These are phyloP conservation scores for Lunasporangiospora selenospora DNA, from an alignment of 192 early-diverging fungal genomes.

Conservation along the genomic window DNA sequence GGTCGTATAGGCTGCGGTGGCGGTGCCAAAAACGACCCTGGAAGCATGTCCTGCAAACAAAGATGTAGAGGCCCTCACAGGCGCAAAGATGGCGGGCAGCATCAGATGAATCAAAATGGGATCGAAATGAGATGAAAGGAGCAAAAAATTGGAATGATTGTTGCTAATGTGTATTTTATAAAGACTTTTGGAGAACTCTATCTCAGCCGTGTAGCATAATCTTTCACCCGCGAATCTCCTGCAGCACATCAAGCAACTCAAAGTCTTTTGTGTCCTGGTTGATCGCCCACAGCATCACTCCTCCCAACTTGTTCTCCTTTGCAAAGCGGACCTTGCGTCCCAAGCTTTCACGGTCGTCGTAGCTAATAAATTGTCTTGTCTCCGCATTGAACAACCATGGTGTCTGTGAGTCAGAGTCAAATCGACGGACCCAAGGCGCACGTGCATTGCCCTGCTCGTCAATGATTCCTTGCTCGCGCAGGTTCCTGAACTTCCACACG, in stretches of 20 bases:
- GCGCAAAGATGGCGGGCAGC: no score
- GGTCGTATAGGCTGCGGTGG: no score
- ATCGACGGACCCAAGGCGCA: slow-evolving; percentile 68
- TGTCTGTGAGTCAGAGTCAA: slow-evolving; percentile 65
- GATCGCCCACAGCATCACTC: slow-evolving; percentile 74
- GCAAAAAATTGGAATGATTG: not conserved
- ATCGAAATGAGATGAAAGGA: not conserved
- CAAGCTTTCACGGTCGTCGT: slow-evolving; percentile 70
- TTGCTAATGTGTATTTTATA: no score
- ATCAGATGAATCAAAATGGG: no score
- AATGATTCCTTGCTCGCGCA: slow-evolving; percentile 64
- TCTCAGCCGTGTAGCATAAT: no score
- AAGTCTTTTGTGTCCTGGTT: slow-evolving; percentile 64
- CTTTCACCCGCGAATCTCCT: slow-evolving; percentile 17
- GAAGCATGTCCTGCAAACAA: no score
- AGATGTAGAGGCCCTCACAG: no score
- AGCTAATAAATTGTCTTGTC: slow-evolving; percentile 69
- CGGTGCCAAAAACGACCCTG: no score
- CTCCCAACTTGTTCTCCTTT: slow-evolving; percentile 58
- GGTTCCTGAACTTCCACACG: slow-evolving; percentile 69
- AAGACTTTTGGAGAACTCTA: no score
- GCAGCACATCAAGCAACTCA: slow-evolving; percentile 60
- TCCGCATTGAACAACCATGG: slow-evolving; percentile 76
- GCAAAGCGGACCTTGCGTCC: slow-evolving; percentile 65
- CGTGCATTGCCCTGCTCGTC: slow-evolving; percentile 36